These are phyloP conservation scores for Xylariaceae sp. DNA, from an alignment of 2,329 filamentous ascomycete genomes.

Conservation along the genomic window DNA sequence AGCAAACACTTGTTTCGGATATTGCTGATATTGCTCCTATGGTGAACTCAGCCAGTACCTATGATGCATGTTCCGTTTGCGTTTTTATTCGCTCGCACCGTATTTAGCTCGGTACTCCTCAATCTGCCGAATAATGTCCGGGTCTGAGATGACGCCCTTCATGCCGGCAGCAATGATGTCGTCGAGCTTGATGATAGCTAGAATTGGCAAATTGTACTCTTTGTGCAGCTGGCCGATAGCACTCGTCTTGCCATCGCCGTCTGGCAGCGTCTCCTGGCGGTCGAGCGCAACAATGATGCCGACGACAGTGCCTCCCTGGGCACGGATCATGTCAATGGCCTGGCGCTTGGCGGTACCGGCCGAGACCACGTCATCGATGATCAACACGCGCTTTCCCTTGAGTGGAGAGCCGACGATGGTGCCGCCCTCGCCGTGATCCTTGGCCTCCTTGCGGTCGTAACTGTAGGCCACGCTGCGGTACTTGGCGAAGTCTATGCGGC, in stretches of 20 bases:
- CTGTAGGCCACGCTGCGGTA: conserved; percentile 80
- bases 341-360: conserved; percentile 94
- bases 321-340: conserved; percentile 86
- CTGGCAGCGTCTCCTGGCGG: conserved; percentile 81
- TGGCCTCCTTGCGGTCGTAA: conserved; percentile 96
- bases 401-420: conserved; percentile 88
- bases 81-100: conserved; percentile 61
- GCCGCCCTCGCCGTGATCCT: conserved; percentile 94
- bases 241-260: conserved; percentile 71
- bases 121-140: conserved; percentile 67
- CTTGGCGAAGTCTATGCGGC: conserved; percentile 67
- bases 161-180: conserved; percentile 79
- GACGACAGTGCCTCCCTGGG: conserved; percentile 82
- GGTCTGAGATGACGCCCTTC: conserved; percentile 65
- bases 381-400: conserved; percentile 83
- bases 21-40: neutral
- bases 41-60: neutral
- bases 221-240: conserved; percentile 86
- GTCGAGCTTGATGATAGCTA: conserved; percentile 82
- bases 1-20: neutral
- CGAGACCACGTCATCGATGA: conserved; percentile 97
- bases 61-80: neutral
- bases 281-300: conserved; percentile 91
- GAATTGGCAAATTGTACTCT: conserved; percentile 83
- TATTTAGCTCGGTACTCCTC: conserved; percentile 76